A percentile compares a stretch with the other conserved stretches of the same genome.
These are phyloP conservation scores for Blastocladiella britannica DNA, from an alignment of 192 early-diverging fungal genomes.

Conservation along the genomic window DNA sequence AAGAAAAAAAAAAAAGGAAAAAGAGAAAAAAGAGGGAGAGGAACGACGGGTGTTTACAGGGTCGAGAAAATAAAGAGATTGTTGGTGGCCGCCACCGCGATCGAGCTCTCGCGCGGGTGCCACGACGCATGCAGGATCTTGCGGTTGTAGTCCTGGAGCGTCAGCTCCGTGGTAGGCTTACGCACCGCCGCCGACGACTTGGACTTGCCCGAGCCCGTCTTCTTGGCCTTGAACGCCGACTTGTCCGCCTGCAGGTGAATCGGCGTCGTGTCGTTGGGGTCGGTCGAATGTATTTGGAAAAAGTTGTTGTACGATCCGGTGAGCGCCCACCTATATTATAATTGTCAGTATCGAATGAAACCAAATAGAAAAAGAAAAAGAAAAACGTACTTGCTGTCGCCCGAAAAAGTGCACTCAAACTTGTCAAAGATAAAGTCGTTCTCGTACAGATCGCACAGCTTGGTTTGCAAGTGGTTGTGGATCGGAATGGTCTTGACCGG, in stretches of 20 bases:
- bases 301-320: conserved; percentile 99
- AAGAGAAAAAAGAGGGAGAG: conserved; percentile 1
- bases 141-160: conserved; percentile 57
- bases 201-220: conserved; percentile 58
- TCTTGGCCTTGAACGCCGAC: conserved; percentile 89
- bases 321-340: conserved; percentile 39
- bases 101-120: conserved; percentile 96
- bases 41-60: conserved; percentile 9
- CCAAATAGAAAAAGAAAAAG: not conserved
- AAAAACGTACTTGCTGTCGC: conserved; percentile 65
- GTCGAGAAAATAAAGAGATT: conserved; percentile 84
- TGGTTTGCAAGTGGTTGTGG: conserved; percentile 83
- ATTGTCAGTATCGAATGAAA: conserved; percentile 1
- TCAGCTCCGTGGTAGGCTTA: not conserved
- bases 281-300: conserved; percentile 71
- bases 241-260: conserved; percentile 92
- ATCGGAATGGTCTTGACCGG: conserved; percentile 91
- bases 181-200: conserved; percentile 23
- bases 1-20: conserved; percentile 6
- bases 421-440: conserved; percentile 99
- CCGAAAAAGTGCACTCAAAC: conserved; percentile 96
- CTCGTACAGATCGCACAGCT: conserved; percentile 96
- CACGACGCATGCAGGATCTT: conserved; percentile 96
- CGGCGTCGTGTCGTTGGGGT: conserved; percentile 52
- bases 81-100: conserved; percentile 96